These are phyloP conservation scores for Sugiyamaella marilandica DNA, from an alignment of 805 yeast species.

Conservation along the genomic window DNA sequence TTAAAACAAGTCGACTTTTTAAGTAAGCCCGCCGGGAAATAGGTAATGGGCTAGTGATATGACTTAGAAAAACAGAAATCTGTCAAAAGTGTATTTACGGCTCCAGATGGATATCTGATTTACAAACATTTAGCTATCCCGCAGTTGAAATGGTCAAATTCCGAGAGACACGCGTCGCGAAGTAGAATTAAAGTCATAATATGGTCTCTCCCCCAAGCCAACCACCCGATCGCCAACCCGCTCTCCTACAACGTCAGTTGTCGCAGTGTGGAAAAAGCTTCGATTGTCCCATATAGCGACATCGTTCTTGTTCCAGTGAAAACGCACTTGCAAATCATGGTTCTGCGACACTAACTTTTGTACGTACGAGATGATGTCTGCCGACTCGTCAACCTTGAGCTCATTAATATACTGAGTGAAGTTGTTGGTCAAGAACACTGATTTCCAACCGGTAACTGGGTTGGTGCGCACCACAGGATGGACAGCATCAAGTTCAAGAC, in stretches of 20 bases:
- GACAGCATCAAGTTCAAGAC: conserved; percentile 23
- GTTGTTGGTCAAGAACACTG: conserved; percentile 48
- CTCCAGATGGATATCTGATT: too few relatives aligned
- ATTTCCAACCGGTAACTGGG: conserved; percentile 62
- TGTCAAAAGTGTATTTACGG: too few relatives aligned
- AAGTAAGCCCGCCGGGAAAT: too few relatives aligned
- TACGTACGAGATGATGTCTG: conserved; percentile 44
- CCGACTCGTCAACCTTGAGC: conserved; percentile 46
- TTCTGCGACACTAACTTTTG: conserved; percentile 46
- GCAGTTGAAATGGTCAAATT: neutral
- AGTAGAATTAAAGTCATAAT: conserved; percentile 23
- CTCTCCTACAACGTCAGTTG: conserved; percentile 41
- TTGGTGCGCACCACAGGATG: conserved; percentile 63
- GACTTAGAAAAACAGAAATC: too few relatives aligned
- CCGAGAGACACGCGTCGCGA: neutral
- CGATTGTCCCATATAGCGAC: conserved; percentile 80
- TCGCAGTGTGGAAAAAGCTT: conserved; percentile 61
- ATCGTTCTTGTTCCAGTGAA: conserved; percentile 59
- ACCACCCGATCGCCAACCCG: conserved; percentile 30
- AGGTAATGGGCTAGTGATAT: too few relatives aligned
- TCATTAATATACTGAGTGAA: conserved; percentile 50
- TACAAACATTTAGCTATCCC: too few relatives aligned
- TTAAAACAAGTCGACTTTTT: too few relatives aligned
- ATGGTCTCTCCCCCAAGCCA: conserved; percentile 30
- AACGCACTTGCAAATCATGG: conserved; percentile 26